A percentile compares a stretch with the other conserved stretches of the same genome.
Conservation (phyloP, 1,139 yeast genomes). For the Lizanozyma gosingica region DNA sequence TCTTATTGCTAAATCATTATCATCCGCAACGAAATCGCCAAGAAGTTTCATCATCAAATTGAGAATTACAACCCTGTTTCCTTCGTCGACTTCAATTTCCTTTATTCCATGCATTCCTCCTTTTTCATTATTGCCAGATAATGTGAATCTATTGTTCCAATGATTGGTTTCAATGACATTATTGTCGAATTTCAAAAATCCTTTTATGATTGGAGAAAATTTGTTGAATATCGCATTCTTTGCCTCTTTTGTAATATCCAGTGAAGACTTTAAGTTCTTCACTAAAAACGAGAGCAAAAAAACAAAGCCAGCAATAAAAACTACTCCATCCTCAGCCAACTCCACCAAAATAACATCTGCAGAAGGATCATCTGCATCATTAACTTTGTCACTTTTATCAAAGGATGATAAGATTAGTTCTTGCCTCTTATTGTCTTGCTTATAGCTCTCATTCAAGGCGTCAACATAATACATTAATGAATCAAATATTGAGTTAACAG, state of each 20-base stretch:
- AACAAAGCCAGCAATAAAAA: constrained; percentile 66
- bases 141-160: neutral
- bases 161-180: constrained; percentile 17
- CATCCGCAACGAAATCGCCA: constrained; percentile 38
- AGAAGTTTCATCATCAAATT: constrained; percentile 33
- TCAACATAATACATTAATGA: constrained; percentile 48
- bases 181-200: constrained; percentile 35
- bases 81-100: constrained; percentile 17
- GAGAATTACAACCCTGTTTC: constrained; percentile 25
- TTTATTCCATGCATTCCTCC: too few species aligned
- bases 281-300: constrained; percentile 30
- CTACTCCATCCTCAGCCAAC: constrained; percentile 73
- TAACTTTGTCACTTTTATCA: constrained; percentile 8
- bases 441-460: constrained; percentile 38
- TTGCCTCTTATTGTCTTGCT: constrained; percentile 23
- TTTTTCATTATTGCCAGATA: constrained; percentile 1
- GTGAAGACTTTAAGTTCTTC: constrained; percentile 18
- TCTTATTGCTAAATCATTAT: constrained; percentile 24
- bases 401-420: constrained; percentile 25
- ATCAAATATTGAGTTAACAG: constrained; percentile 53
- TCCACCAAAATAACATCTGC: constrained; percentile 29
- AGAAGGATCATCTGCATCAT: neutral
- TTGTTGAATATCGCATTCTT: constrained; percentile 23
- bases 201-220: constrained; percentile 27
- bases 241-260: constrained; percentile 21